phyloP scores from a whole-genome alignment of 2,329 filamentous ascomycete genomes.

The Aspergillus sp. region DNA sequence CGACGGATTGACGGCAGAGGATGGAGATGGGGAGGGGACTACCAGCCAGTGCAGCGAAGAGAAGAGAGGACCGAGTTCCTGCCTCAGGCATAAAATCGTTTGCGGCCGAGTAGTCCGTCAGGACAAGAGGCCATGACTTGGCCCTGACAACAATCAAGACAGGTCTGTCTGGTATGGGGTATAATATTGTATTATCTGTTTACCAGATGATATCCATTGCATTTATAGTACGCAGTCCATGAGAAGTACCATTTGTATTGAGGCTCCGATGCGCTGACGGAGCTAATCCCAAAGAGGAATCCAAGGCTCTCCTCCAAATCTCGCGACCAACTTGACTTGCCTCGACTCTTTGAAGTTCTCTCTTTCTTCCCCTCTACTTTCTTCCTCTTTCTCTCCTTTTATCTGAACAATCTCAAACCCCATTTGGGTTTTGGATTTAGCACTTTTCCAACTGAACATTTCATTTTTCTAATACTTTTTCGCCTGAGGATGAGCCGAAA shows the following conservation, averaged over 20 bases:
- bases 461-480: slow-evolving; percentile 19
- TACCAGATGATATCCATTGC: neutral
- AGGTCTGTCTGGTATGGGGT: neutral
- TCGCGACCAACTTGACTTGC: slow-evolving; percentile 28
- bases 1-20: slow-evolving; percentile 6
- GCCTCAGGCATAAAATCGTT: slow-evolving; percentile 22
- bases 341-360: slow-evolving; percentile 19
- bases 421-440: slow-evolving; percentile 27
- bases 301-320: slow-evolving; percentile 23
- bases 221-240: neutral
- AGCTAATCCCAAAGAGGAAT: slow-evolving; percentile 24
- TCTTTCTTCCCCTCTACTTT: slow-evolving; percentile 18
- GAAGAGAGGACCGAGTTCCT: neutral
- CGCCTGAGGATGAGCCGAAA: slow-evolving; percentile 57
- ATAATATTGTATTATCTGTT: neutral
- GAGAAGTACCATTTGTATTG: slow-evolving; percentile 6
- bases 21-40: slow-evolving; percentile 16
- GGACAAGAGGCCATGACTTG: neutral
- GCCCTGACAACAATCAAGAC: neutral
- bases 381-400: slow-evolving; percentile 10
- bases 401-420: slow-evolving; percentile 13
- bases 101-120: slow-evolving; percentile 14
- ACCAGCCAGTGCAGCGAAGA: slow-evolving; percentile 7
- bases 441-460: slow-evolving; percentile 12
- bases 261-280: slow-evolving; percentile 17